Evolutionary conservation across 108 stramenopile species (phyloP), one percentile per base, ranked within the genome.

Genomic region (Asterionellopsis glacialis): DNA sequence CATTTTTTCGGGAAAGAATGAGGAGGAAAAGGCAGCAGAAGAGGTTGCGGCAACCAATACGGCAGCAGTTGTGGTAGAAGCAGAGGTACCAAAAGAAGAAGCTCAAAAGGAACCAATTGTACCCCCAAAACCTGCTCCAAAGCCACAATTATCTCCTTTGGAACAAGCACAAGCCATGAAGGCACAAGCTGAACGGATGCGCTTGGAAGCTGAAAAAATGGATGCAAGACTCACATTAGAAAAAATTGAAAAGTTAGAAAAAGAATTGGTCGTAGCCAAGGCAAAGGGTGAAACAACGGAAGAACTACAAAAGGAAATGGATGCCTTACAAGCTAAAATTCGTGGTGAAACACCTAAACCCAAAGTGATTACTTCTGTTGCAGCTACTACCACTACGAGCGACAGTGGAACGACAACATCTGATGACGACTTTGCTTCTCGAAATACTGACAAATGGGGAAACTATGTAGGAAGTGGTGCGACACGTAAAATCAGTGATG

Each of bases 201-300:
- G 85, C n/a, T 45, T 90, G 33, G 88, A 90, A 57, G 88, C 88
- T 15, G 88, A 86, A 50, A 70, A 68, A 45, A 59, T 75, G 45
- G 79, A 82, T 40, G 82, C 75, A 11, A 79, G 75, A 53, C 67
- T 90, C 26, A 85, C 82, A 10, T 53, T 90, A 26, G 59, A 76
- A 22, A 90, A 90, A 53, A 90, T 90, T 67, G 70, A 63, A 21
- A 72, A 69, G 47, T 51, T 90, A 14, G 81, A 82, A 25, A 51
- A 40, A 24, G 58, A 87, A 64, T 57, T 87, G 7, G 49, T 59
- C 10, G 11, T 12, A 26, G 53, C 47, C 5, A n/a, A 61, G 21
- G 6, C 15, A 1, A 33, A 61, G 24, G 47, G 26, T 26, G 59
- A 61, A 23, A 61, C 14, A 5, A 33, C 47, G 15, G 59, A 21